These are phyloP conservation scores for Lagerstroemia speciosa DNA, from an alignment of 345 rosid genomes.

Conservation along the genomic window DNA sequence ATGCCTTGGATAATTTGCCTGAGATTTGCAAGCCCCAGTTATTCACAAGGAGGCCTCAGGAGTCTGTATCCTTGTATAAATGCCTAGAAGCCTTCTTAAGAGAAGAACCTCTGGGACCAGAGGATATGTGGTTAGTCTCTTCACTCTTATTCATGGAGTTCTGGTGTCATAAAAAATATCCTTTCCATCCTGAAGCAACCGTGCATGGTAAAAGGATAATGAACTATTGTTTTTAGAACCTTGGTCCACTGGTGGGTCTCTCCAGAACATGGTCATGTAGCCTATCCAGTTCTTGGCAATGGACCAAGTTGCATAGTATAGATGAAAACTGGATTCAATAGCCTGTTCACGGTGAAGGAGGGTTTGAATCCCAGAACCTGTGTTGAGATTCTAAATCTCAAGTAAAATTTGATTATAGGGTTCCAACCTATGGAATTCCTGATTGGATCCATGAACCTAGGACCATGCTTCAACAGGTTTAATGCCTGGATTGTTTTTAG, in stretches of 20 bases:
- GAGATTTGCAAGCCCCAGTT: constrained; percentile 42
- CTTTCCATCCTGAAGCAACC: not conserved
- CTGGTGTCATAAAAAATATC: not conserved
- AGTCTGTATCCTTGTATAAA: constrained; percentile 44
- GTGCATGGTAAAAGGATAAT: not conserved
- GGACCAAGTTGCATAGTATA: not conserved
- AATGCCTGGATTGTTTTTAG: too few relatives aligned
- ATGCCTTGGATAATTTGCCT: constrained; percentile 34
- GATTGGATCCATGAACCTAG: not conserved
- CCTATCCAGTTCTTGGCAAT: not conserved
- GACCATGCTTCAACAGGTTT: too few relatives aligned
- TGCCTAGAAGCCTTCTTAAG: constrained; percentile 70
- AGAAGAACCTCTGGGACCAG: constrained; percentile 72
- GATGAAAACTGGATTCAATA: not conserved
- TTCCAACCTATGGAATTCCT: not conserved
- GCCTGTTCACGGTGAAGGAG: not conserved
- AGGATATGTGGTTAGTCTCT: constrained; percentile 65
- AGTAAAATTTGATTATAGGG: too few relatives aligned
- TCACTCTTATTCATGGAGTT: not conserved
- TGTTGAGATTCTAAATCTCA: too few relatives aligned
- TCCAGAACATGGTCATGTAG: not conserved
- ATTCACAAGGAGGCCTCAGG: constrained; percentile 37
- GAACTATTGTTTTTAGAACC: not conserved
- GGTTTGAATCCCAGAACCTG: not conserved
- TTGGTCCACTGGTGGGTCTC: not conserved